phyloP scores from a whole-genome alignment of 2,329 filamentous ascomycete species.

The Didymella keratinophila region DNA sequence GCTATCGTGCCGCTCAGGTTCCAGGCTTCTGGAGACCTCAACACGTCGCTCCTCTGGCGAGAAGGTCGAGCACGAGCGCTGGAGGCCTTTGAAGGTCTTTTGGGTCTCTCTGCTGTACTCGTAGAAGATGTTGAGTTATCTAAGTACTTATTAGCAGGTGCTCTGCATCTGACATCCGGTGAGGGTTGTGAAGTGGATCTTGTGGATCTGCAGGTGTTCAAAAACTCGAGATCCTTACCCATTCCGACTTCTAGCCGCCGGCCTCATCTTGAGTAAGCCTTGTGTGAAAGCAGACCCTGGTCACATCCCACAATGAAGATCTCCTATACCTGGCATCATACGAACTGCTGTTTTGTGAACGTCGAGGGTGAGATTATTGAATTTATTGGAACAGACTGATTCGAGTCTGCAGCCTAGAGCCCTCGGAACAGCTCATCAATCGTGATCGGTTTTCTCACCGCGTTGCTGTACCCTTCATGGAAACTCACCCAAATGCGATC shows the following conservation, averaged over 20 bases:
- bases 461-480: constrained; percentile 91
- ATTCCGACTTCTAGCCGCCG: too few relatives aligned
- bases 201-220: not conserved
- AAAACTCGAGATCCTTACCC: not conserved
- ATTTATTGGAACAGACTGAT: not conserved
- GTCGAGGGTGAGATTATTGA: not conserved
- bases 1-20: constrained; percentile 1
- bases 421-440: constrained; percentile 78
- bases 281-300: not conserved
- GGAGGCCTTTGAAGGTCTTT: constrained; percentile 1
- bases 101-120: not conserved
- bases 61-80: not conserved
- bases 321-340: not conserved
- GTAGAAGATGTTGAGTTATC: not conserved
- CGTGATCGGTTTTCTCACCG: constrained; percentile 86
- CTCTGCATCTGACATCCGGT: not conserved
- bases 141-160: not conserved
- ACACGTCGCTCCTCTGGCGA: constrained; percentile 1
- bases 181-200: not conserved
- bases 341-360: not conserved
- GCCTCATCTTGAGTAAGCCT: not conserved
- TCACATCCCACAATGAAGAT: not conserved
- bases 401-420: constrained; percentile 53
- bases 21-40: constrained; percentile 12
- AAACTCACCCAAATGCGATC: constrained; percentile 84